A percentile compares a stretch with the other conserved stretches of the same genome.
Evolutionary conservation across 768 basidiomycete genomes (phyloP).

Genomic region (Dictyophora rubrovolvata): DNA sequence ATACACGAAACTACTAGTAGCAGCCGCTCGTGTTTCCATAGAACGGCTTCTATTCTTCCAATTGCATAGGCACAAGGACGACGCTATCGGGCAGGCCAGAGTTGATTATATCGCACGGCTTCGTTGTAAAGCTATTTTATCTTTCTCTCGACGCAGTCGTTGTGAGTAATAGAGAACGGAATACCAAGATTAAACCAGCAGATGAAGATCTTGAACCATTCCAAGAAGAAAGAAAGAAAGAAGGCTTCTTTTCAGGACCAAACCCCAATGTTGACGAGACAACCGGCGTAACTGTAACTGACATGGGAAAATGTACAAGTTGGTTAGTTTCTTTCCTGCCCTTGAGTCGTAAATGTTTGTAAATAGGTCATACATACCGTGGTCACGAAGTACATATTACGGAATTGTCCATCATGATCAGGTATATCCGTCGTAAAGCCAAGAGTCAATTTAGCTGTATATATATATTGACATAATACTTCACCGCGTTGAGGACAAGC

Average conservation of each 20-base stretch:
- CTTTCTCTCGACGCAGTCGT: conserved; percentile 87
- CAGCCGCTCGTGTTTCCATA: conserved; percentile 40
- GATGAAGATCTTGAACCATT: conserved; percentile 37
- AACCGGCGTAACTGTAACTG: conserved; percentile 65
- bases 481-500: conserved; percentile 56
- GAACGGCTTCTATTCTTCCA: conserved; percentile 70
- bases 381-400: conserved; percentile 56
- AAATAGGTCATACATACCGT: conserved; percentile 31
- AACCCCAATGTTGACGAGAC: conserved; percentile 38
- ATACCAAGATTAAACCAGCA: conserved; percentile 49
- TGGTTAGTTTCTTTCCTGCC: conserved; percentile 3
- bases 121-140: conserved; percentile 79
- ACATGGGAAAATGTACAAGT: conserved; percentile 54
- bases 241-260: conserved; percentile 18
- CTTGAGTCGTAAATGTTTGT: neutral
- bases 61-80: conserved; percentile 73
- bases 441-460: neutral
- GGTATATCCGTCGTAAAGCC: conserved; percentile 33
- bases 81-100: conserved; percentile 54
- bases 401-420: conserved; percentile 61
- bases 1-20: conserved; percentile 49
- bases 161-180: conserved; percentile 69
- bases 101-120: conserved; percentile 59
- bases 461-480: conserved; percentile 7
- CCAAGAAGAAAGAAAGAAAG: conserved; percentile 14